A percentile compares a stretch with the other conserved stretches of the same genome.
Conservation (phyloP, 129 eudicot genomes). For the Saussurea involucrata region DNA sequence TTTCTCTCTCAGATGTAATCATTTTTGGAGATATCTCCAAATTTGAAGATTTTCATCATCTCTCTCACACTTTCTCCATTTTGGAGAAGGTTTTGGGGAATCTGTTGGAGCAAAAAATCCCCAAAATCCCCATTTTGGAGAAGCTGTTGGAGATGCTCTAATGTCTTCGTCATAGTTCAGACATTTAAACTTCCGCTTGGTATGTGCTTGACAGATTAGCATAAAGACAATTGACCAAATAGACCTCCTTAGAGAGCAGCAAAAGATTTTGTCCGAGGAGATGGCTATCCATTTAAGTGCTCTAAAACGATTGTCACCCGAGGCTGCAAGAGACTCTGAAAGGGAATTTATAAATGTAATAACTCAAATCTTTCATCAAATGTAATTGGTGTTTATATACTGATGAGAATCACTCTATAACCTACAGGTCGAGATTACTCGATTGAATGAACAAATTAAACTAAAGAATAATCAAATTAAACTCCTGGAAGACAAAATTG, state of each 20-base stretch:
- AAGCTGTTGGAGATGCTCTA: too few relatives aligned
- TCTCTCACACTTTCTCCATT: too few relatives aligned
- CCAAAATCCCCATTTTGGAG: too few relatives aligned
- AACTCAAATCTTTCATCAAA: constrained; percentile 4
- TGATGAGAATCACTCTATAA: constrained; percentile 14
- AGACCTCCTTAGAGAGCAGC: constrained; percentile 89
- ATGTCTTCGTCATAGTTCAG: not conserved
- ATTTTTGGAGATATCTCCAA: too few relatives aligned
- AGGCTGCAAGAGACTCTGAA: constrained; percentile 45
- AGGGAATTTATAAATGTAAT: constrained; percentile 63
- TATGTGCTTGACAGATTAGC: constrained; percentile 52
- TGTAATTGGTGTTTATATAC: constrained; percentile 12
- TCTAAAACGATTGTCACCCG: constrained; percentile 69
- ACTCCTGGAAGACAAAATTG: constrained; percentile 55
- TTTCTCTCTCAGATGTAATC: too few relatives aligned
- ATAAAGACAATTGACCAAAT: constrained; percentile 70
- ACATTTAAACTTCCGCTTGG: not conserved
- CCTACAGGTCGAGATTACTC: constrained; percentile 62
- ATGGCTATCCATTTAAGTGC: constrained; percentile 84
- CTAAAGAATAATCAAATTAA: constrained; percentile 66
- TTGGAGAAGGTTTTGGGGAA: too few relatives aligned
- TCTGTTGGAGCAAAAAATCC: too few relatives aligned
- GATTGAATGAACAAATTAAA: constrained; percentile 65
- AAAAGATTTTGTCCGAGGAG: constrained; percentile 89
- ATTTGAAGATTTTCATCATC: too few relatives aligned